A percentile compares a stretch with the other conserved stretches of the same genome.
phyloP scores from a whole-genome alignment of 805 yeast genomes.

The Kuraishia molischiana region DNA sequence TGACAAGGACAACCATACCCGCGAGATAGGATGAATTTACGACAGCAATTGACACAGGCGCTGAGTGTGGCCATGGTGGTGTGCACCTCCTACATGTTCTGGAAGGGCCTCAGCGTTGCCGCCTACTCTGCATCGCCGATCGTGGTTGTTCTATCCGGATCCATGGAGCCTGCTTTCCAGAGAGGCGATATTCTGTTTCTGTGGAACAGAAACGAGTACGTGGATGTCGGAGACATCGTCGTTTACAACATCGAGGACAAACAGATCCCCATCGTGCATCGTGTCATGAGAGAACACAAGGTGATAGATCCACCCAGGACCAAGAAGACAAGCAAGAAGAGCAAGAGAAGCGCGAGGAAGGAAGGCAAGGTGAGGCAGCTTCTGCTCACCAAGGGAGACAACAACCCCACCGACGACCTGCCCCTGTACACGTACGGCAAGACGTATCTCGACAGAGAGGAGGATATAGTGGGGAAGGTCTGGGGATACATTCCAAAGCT shows the following conservation, averaged over 20 bases:
- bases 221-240: slow-evolving; percentile 84
- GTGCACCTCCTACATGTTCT: slow-evolving; percentile 83
- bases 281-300: slow-evolving; percentile 81
- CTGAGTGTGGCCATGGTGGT: slow-evolving; percentile 71
- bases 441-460: slow-evolving; percentile 62
- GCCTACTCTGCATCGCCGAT: slow-evolving; percentile 87
- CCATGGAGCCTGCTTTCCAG: slow-evolving; percentile 99
- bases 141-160: slow-evolving; percentile 94
- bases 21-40: slow-evolving; percentile 60
- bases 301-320: slow-evolving; percentile 14
- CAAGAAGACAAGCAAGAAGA: slow-evolving; percentile 8
- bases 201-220: slow-evolving; percentile 70
- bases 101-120: slow-evolving; percentile 72
- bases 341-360: slow-evolving; percentile 5
- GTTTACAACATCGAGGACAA: slow-evolving; percentile 79
- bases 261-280: slow-evolving; percentile 91
- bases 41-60: slow-evolving; percentile 53
- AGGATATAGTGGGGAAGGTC: slow-evolving; percentile 86
- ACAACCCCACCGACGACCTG: slow-evolving; percentile 86
- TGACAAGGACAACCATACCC: too few relatives aligned
- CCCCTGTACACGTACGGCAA: slow-evolving; percentile 73
- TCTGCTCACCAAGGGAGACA: slow-evolving; percentile 91
- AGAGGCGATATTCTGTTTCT: slow-evolving; percentile 89
- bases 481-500: slow-evolving; percentile 82
- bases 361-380: slow-evolving; percentile 39